phyloP scores from a whole-genome alignment of 2,329 filamentous ascomycete genomes.

The Epichloe amarillans region DNA sequence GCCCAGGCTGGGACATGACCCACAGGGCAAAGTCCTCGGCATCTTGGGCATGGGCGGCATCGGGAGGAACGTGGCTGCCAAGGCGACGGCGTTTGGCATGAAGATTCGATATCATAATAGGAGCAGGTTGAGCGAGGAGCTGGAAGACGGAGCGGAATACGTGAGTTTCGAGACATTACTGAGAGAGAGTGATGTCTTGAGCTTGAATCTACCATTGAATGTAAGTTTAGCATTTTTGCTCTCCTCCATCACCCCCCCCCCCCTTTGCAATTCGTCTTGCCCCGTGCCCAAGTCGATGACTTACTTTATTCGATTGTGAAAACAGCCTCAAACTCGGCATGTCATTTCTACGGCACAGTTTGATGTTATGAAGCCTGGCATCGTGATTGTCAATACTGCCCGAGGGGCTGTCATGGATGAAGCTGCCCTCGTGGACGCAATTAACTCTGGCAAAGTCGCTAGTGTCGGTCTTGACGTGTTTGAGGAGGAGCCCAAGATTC shows the following conservation, averaged over 20 bases:
- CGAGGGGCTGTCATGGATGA: slow-evolving; percentile 76
- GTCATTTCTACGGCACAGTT: slow-evolving; percentile 63
- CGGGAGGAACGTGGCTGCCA: slow-evolving; percentile 61
- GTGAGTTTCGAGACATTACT: slow-evolving; percentile 64
- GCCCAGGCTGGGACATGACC: slow-evolving; percentile 58
- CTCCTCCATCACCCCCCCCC: background rate
- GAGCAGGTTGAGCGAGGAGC: slow-evolving; percentile 39
- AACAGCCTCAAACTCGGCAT: slow-evolving; percentile 52
- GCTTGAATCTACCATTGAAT: slow-evolving; percentile 69
- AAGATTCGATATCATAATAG: slow-evolving; percentile 64
- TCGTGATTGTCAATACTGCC: slow-evolving; percentile 71
- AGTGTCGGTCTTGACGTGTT: slow-evolving; percentile 70
- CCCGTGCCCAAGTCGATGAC: too few relatives aligned
- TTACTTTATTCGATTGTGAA: too few relatives aligned
- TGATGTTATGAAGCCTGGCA: slow-evolving; percentile 61
- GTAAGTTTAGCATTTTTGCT: slow-evolving; percentile 36
- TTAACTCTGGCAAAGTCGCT: slow-evolving; percentile 55
- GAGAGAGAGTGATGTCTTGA: slow-evolving; percentile 58
- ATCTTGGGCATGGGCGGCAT: slow-evolving; percentile 83
- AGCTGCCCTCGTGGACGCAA: slow-evolving; percentile 59
- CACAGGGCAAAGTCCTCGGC: slow-evolving; percentile 63
- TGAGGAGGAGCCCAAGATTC: slow-evolving; percentile 66
- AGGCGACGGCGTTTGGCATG: slow-evolving; percentile 67
- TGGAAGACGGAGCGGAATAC: slow-evolving; percentile 48
- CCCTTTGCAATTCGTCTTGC: background rate